Evolutionary conservation across 2,329 filamentous ascomycete genomes (phyloP), one percentile per base, ranked within the genome.

Genomic region (Byssothecium circinans): DNA sequence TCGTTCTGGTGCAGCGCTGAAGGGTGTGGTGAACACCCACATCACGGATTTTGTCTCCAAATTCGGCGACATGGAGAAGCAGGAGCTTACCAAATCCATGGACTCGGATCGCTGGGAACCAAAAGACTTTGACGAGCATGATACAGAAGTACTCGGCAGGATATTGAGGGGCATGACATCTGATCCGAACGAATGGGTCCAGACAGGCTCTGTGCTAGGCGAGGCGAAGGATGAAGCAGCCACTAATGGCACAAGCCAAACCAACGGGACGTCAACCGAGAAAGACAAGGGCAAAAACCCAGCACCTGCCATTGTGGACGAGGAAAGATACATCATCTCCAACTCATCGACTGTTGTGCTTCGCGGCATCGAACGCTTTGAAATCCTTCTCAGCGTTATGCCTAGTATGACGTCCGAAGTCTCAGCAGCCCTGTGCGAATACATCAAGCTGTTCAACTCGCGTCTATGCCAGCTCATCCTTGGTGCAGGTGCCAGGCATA

Each of bases 401-500:
- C 92, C 94, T 1, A 92, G 87, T 51, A 91, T 96, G 83, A 88
- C 90, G 1, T 79, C 85, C 2, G 91, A 96, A 49, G 86, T 96
- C 43, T 88, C 89, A 0, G 77, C 82, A 2, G 86, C 85, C 0
- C 81, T 99, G 10, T 78, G 96, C 34, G 86, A 94, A 18, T 95
- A 95, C 64, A 79, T 97, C 12, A 89, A 94, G 56, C 80, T 95
- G 3, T 99, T 97, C 79, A 96, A 99, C 70, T 96, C 91, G 2
- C 87, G 94, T 17, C 91, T 91, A 48, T 95, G 88, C n/a, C 94
- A 99, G 68, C 81, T 99, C 48, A 96, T 99, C 55, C 84, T 99
- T 6, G 94, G 94, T 1, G 94, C 94, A 1, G 94, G 94, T 4
- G 94, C 94, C 3, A 96, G 89, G 4, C 81, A 84, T 29, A 91